Base-by-base conservation (phyloP, 352 stramenopile species). In the Phytophthora sansomeana region DNA sequence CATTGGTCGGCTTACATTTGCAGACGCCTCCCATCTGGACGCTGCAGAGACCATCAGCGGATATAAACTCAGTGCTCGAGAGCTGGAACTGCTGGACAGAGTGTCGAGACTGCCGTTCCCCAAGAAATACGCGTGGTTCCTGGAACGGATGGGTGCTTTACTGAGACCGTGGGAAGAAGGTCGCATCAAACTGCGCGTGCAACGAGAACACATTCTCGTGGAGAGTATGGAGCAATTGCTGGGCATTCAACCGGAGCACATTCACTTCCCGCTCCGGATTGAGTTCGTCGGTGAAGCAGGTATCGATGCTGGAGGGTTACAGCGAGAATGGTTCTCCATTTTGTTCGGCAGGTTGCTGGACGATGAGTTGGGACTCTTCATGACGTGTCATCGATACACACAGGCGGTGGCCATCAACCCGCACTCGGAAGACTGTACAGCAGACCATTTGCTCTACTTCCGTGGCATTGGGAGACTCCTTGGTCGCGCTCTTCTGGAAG, bases 381-480 rank as follows among this genome's bases (percentile, higher is more conserved):
- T 93, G 76, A 81, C 80, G 58, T 91, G 78, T 49, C 78, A 91
- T 54, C 75, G 83, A 42, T 78, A 90, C 47, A 89, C 88, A 19
- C 77, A 91, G 39, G 81, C 81, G 0, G 81, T 93, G 41, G 78
- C 81, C 0, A 90, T 95, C 57, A 95, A 93, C 53, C 85, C 85
- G 5, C 85, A 88, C 44, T 93, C 85, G 10, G 78, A 85, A 66
- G 81, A 90, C 51, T 89, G 80, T 35, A 90, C 83, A 11, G 74
- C 80, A 21, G 81, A 91, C 60, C 85, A 93, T 41, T 68, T 93
- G 71, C 78, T 97, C 30, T 99, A 98, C 74, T 95, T 93, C 51
- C 81, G 83, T 24, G 85, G 83, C 29, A 87, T 90, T 50, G 87
- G 87, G 2, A 72, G 87, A 2, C 69, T 95, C 26, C 59, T 95